Evolutionary conservation across 2,329 filamentous ascomycete genomes (phyloP), one percentile per base, ranked within the genome.

Genomic region (Biscogniauxia sp.): DNA sequence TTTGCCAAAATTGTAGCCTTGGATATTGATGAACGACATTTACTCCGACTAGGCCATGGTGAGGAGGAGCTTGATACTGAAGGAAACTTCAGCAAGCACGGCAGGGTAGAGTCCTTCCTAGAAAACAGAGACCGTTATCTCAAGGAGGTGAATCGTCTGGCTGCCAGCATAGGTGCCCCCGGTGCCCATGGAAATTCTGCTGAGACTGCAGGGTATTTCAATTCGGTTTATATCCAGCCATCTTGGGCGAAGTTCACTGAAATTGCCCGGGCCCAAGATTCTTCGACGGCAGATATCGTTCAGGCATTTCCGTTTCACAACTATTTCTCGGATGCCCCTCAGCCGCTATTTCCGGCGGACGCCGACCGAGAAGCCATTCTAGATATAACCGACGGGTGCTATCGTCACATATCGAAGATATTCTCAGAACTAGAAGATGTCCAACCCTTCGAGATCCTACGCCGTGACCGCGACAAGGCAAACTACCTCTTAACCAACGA

Each of bases 1-100:
- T 99, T 99, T 78, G 91, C 96, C 69, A 99, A 99, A 79, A 99
- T 99, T 63, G 89, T 94, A n/a, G 91, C 90, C 5, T 82, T 99
- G 26, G 93, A 98, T 70, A 98, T 99, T 67, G 96, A 99, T 71
- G 91, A 96, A 76, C 88, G 95, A 49, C 95, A 99, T 79, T 82
- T 99, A 61, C 82, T 99, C 56, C 89, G 95, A 61, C 83, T 99
- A 41, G 95, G 95, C 41, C 95, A 97, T 74, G 95, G 95, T 50
- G 96, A 99, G 74, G 95, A 97, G 72, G 95, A 98, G 59, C 82
- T 98, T 5, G 89, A 92, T 61, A 93, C 91, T 0, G 90, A 95
- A 69, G 86, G 85, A 19, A 96, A 86, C 74, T 98, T 96, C 75
- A 93, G 92, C 82, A 99, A 98, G 76, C 88, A 93, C 75, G 95